Evolutionary conservation across 345 rosid genomes (phyloP).

Genomic region (Syzygium aromaticum): DNA sequence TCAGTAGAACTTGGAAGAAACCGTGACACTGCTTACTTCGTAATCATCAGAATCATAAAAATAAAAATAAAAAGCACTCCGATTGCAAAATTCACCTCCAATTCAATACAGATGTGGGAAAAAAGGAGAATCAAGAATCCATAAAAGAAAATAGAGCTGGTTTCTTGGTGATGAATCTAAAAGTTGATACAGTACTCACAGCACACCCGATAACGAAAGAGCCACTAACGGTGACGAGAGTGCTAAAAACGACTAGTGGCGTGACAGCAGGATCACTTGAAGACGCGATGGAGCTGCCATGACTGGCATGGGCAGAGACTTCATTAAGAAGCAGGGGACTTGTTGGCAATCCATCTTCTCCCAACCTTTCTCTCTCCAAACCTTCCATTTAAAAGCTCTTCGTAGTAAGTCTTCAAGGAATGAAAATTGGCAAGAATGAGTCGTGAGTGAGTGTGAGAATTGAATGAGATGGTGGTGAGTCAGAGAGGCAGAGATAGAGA

Average conservation of each 20-base stretch:
- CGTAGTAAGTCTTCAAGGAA: neutral
- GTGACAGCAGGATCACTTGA: constrained; percentile 10
- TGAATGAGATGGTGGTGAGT: neutral
- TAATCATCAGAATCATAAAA: neutral
- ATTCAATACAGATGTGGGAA: neutral
- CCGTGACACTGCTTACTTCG: neutral
- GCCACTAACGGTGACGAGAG: constrained; percentile 33
- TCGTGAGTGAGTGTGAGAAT: neutral
- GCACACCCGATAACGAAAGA: constrained; percentile 18
- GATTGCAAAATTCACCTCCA: neutral
- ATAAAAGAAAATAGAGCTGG: no score
- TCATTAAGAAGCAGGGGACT: neutral
- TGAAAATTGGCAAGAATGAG: neutral
- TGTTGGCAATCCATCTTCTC: neutral
- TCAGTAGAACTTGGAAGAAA: neutral
- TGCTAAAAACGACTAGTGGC: constrained; percentile 25
- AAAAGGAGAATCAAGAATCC: neutral
- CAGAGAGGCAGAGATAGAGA: neutral
- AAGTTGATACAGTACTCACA: constrained; percentile 10
- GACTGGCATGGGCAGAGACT: neutral
- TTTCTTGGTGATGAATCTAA: no score
- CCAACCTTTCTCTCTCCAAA: neutral
- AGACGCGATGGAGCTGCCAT: neutral
- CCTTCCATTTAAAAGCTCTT: neutral
- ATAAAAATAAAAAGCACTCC: neutral